A percentile compares a stretch with the other conserved stretches of the same genome.
These are phyloP conservation scores for Lachnum nothofagi DNA, from an alignment of 2,329 filamentous ascomycete genomes.

Conservation along the genomic window DNA sequence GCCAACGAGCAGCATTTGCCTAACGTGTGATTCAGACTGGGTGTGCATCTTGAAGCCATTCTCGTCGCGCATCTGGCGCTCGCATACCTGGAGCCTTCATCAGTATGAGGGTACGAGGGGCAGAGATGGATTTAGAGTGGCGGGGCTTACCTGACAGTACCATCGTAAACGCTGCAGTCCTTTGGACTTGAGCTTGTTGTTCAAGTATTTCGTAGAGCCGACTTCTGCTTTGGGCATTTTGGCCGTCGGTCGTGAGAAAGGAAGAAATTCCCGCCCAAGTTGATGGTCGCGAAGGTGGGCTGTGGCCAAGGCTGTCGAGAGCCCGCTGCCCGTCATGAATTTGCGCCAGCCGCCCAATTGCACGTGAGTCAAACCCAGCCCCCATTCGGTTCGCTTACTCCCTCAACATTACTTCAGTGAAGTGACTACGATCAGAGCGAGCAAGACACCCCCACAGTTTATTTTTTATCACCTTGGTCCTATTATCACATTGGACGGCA, in stretches of 20 bases:
- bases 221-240: slow-evolving; percentile 89
- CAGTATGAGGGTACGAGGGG: slow-evolving; percentile 4
- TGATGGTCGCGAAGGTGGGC: too few species aligned
- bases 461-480: too few species aligned
- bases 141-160: slow-evolving; percentile 66
- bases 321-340: not conserved
- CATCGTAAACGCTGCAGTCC: slow-evolving; percentile 76
- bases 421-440: too few species aligned
- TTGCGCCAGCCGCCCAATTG: not conserved
- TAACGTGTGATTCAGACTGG: slow-evolving; percentile 77
- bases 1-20: slow-evolving; percentile 83
- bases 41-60: slow-evolving; percentile 96
- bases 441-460: too few species aligned
- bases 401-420: too few species aligned
- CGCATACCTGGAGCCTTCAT: slow-evolving; percentile 58
- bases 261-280: not conserved
- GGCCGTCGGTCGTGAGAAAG: slow-evolving; percentile 19
- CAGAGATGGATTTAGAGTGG: not conserved
- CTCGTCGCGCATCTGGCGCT: slow-evolving; percentile 72
- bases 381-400: too few species aligned
- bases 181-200: slow-evolving; percentile 84
- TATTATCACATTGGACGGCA: too few species aligned
- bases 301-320: too few species aligned
- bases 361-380: not conserved
- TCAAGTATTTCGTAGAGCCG: slow-evolving; percentile 83